Percentiles rank a stretch among this genome's conserved stretches.
Conservation (phyloP, 2,329 filamentous ascomycete species). For the Salinomyces thailandicus region DNA sequence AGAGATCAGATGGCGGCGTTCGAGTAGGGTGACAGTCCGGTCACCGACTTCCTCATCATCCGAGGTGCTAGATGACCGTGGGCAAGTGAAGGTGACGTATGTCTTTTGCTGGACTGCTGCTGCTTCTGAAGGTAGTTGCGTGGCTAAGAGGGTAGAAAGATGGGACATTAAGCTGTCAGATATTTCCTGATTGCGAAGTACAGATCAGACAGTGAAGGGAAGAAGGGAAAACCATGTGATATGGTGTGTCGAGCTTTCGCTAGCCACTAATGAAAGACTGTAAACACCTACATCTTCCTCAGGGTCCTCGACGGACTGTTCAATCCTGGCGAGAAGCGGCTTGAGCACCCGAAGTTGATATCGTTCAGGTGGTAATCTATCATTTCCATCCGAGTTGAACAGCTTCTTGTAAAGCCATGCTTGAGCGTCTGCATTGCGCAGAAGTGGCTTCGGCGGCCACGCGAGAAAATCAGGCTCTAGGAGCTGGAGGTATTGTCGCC, state of each 20-base stretch:
- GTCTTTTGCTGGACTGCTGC: slow-evolving; percentile 60
- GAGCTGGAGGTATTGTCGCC: slow-evolving; percentile 69
- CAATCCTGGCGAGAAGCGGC: slow-evolving; percentile 57
- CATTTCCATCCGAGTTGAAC: slow-evolving; percentile 49
- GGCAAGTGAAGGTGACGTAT: slow-evolving; percentile 59
- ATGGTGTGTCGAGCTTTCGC: too few relatives aligned
- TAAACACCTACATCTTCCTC: slow-evolving; percentile 75
- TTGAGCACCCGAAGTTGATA: slow-evolving; percentile 69
- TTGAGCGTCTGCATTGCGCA: slow-evolving; percentile 56
- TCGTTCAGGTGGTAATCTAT: slow-evolving; percentile 51
- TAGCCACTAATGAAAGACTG: not conserved
- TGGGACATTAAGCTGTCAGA: slow-evolving; percentile 67
- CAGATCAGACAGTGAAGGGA: slow-evolving; percentile 17
- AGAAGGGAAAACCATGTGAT: slow-evolving; percentile 16
- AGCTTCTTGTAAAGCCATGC: slow-evolving; percentile 53
- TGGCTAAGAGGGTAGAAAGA: slow-evolving; percentile 54
- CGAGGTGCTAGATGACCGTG: slow-evolving; percentile 7
- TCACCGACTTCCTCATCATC: slow-evolving; percentile 15
- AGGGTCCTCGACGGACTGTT: slow-evolving; percentile 66
- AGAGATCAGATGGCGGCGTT: slow-evolving; percentile 58
- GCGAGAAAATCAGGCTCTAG: slow-evolving; percentile 50
- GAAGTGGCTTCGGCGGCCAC: slow-evolving; percentile 49
- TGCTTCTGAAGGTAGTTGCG: slow-evolving; percentile 53
- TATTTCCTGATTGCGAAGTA: slow-evolving; percentile 52
- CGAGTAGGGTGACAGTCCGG: slow-evolving; percentile 49